Conservation (phyloP, 768 basidiomycete species). For the Boletellus sp. region DNA sequence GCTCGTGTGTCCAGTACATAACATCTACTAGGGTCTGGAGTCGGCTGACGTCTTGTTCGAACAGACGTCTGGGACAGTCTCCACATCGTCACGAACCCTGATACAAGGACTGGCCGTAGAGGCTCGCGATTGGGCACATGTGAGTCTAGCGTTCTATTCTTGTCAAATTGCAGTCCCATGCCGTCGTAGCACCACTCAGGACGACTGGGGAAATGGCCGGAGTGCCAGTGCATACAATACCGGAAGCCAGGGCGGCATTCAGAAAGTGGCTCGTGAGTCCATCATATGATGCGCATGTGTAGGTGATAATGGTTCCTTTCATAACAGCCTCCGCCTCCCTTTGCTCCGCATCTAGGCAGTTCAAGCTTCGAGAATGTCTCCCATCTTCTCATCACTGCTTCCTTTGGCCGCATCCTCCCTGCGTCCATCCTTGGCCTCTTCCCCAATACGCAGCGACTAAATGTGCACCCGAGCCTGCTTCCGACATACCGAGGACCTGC, state of each 20-base stretch:
- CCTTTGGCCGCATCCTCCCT: slow-evolving; percentile 86
- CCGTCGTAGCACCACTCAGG: slow-evolving; percentile 64
- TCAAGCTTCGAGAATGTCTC: slow-evolving; percentile 27
- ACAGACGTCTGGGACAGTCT: slow-evolving; percentile 77
- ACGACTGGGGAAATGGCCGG: slow-evolving; percentile 48
- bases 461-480: slow-evolving; percentile 87
- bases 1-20: neutral
- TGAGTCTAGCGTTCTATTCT: slow-evolving; percentile 21
- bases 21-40: neutral
- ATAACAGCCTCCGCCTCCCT: slow-evolving; percentile 41
- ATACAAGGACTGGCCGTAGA: slow-evolving; percentile 59
- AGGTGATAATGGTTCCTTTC: slow-evolving; percentile 14
- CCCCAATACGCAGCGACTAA: slow-evolving; percentile 55
- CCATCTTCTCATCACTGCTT: slow-evolving; percentile 79
- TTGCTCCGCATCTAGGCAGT: slow-evolving; percentile 13
- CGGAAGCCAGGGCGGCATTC: slow-evolving; percentile 56
- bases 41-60: slow-evolving; percentile 10
- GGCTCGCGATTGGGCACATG: slow-evolving; percentile 55
- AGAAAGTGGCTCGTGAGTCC: slow-evolving; percentile 58
- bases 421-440: slow-evolving; percentile 59
- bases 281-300: neutral
- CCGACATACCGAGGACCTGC: slow-evolving; percentile 88
- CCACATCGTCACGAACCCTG: slow-evolving; percentile 68
- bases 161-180: neutral
- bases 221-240: slow-evolving; percentile 60